Percentiles rank a stretch among this genome's conserved stretches.
Conservation (phyloP, 169 alveolate species). For the Sarcocystis neurona region DNA sequence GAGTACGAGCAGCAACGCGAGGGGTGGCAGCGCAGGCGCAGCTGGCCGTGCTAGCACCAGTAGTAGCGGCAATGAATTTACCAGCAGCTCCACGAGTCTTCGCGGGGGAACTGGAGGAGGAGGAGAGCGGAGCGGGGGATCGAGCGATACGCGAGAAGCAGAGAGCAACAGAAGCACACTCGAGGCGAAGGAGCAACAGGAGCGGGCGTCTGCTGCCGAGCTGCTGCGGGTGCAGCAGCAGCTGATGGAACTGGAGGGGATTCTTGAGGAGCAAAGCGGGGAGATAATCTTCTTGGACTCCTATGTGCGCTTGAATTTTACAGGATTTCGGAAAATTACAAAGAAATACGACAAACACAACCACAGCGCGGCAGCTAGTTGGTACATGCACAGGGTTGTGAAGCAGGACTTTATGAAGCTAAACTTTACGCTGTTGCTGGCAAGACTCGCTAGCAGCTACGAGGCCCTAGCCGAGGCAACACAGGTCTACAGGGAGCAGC, state of each 20-base stretch:
- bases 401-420: conserved; percentile 48
- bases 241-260: conserved; percentile 25
- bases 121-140: background rate
- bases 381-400: conserved; percentile 53
- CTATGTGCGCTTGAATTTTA: conserved; percentile 71
- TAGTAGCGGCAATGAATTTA: background rate
- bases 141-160: background rate
- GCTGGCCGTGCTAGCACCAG: background rate
- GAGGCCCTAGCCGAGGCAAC: conserved; percentile 8
- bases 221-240: conserved; percentile 1
- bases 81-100: background rate
- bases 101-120: background rate
- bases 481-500: background rate
- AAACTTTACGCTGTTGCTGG: conserved; percentile 52
- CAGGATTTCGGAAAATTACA: conserved; percentile 79
- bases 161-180: too few relatives aligned
- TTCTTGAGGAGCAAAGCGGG: conserved; percentile 65
- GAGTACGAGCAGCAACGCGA: background rate
- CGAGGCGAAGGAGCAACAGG: conserved; percentile 12
- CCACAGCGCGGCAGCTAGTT: conserved; percentile 64
- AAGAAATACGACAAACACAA: conserved; percentile 78
- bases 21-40: conserved; percentile 1
- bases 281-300: conserved; percentile 71
- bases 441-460: conserved; percentile 25
- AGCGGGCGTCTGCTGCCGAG: background rate